Evolutionary conservation across 2,329 filamentous ascomycete species (phyloP), one percentile per base, ranked within the genome.

Genomic region (Madurella fahalii): DNA sequence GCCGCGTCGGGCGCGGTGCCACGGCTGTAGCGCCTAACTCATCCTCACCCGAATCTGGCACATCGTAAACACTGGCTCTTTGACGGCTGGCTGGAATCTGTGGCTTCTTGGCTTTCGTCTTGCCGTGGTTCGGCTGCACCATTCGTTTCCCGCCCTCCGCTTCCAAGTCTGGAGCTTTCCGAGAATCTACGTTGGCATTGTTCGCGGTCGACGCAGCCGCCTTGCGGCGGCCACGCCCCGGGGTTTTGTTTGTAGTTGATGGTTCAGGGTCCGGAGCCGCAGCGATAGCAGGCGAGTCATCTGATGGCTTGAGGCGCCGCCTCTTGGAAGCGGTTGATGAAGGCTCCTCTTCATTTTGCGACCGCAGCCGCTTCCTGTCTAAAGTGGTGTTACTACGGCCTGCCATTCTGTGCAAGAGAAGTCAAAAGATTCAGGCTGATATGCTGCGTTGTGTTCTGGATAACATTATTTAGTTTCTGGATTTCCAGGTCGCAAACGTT

Each of bases 11-110:
- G 15, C 34, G 46, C 4, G 44, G 8, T 5, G 50, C 40, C 2
- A 56, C 47, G n/a, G 37, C 39, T 8, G 57, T 18, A 2, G 50
- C 18, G 34, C 20, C 34, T 25, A 61, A 43, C 49, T 62, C 61
- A 42, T 64, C 62, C 40, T 61, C 58, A 2, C 41, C 58, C 13
- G 62, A 64, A 50, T 66, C 64, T 8, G 64, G 65, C 17, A 67
- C 58, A 37, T 67, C 64, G 51, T 63, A 67, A 34, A 61, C 53
- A 39, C 57, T 63, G 31, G 47, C 53, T 18, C 47, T 61, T n/a
- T 44, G 50, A 25, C 17, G 32, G 43, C n/a, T 40, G 31, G 30
- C 18, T 30, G 45, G n/a, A 16, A 47, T 7, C 40, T 40, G 49
- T 3, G 13, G 18, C 30, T 47, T 56, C 18, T 55, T 42, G 18